phyloP scores from a whole-genome alignment of 2,329 filamentous ascomycete species.

The Colletotrichum lini region DNA sequence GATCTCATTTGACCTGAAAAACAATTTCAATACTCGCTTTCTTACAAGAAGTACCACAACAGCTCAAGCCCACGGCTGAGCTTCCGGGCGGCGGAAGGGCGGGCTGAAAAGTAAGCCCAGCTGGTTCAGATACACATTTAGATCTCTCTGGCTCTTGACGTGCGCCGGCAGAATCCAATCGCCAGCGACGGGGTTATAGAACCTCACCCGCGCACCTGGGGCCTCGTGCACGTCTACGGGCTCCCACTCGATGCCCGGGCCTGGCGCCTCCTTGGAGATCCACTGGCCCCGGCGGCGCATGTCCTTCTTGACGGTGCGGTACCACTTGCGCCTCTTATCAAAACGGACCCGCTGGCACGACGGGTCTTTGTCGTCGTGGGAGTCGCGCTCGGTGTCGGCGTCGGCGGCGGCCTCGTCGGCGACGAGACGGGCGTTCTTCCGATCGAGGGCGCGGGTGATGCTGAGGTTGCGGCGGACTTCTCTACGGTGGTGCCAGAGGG shows the following conservation, averaged over 20 bases:
- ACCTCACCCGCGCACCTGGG: background rate
- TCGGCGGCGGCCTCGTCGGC: background rate
- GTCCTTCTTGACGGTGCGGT: background rate
- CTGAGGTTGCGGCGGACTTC: background rate
- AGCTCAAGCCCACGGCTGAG: background rate
- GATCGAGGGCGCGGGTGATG: background rate
- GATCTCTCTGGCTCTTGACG: background rate
- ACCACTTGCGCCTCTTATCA: background rate
- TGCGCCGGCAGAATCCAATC: background rate
- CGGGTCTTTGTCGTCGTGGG: no score
- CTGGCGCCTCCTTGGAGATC: background rate
- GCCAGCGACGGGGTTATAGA: no score
- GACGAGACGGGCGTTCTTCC: background rate
- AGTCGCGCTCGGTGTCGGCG: background rate
- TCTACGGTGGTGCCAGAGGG: background rate
- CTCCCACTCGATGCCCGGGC: background rate
- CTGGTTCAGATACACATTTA: conserved; percentile 12
- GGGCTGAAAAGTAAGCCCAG: background rate
- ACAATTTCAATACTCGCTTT: no score
- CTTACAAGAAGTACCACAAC: no score
- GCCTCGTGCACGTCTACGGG: no score
- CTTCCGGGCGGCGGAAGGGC: no score
- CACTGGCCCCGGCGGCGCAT: background rate
- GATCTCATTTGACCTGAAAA: background rate
- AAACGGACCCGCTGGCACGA: background rate